These are phyloP conservation scores for Epichloe sylvatica DNA, from an alignment of 2,329 filamentous ascomycete species.

Conservation along the genomic window DNA sequence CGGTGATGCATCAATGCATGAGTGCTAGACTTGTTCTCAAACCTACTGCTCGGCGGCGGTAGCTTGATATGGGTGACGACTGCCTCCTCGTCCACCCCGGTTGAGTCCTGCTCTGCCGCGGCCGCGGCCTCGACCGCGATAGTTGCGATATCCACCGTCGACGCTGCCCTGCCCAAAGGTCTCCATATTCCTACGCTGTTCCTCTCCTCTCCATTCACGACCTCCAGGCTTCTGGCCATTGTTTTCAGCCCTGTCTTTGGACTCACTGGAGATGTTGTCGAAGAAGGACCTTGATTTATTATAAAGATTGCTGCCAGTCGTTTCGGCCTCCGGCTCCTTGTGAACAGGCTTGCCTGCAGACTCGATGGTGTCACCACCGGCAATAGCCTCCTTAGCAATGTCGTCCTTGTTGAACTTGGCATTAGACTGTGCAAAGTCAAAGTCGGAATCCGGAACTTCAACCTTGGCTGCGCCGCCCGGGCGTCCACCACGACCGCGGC, in stretches of 20 bases:
- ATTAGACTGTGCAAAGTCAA: conserved; percentile 60
- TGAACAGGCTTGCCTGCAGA: conserved; percentile 26
- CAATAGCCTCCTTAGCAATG: conserved; percentile 76
- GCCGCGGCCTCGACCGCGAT: conserved; percentile 66
- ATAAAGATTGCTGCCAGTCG: conserved; percentile 44
- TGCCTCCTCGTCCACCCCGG: conserved; percentile 28
- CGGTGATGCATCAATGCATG: not conserved
- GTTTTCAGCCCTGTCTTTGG: conserved; percentile 72
- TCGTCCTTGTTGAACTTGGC: conserved; percentile 35
- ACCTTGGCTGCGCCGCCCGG: conserved; percentile 45
- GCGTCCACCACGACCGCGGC: conserved; percentile 35
- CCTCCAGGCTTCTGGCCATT: conserved; percentile 56
- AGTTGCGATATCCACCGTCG: conserved; percentile 64
- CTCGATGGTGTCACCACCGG: conserved; percentile 53
- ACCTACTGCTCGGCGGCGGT: conserved; percentile 15
- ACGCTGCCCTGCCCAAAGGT: conserved; percentile 96
- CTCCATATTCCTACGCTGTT: conserved; percentile 91
- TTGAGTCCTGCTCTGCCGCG: conserved; percentile 28
- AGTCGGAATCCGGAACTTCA: conserved; percentile 81
- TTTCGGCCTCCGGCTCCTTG: conserved; percentile 24
- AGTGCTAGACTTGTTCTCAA: not conserved
- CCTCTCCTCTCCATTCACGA: conserved; percentile 79
- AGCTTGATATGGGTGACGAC: conserved; percentile 19
- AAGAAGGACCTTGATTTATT: conserved; percentile 89
- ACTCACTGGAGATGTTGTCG: conserved; percentile 92